phyloP scores from a whole-genome alignment of 2,329 filamentous ascomycete species.

The Aspergillus proliferans region DNA sequence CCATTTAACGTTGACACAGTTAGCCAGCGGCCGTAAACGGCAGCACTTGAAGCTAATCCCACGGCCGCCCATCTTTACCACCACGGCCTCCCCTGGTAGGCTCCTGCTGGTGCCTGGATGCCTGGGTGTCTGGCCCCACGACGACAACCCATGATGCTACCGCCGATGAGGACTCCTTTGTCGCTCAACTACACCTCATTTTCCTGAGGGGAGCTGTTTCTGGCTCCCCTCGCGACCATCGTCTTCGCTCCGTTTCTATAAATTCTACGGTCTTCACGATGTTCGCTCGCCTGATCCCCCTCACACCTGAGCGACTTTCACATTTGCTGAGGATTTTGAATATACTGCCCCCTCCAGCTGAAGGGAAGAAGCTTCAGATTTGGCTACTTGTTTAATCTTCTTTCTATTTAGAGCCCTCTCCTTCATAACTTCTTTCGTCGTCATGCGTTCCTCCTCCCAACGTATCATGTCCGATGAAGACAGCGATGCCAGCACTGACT shows the following conservation, averaged over 20 bases:
- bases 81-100: background rate
- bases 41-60: constrained; percentile 6
- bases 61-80: too few relatives aligned
- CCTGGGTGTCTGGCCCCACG: background rate
- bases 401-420: background rate
- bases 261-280: constrained; percentile 10
- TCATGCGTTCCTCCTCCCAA: constrained; percentile 3
- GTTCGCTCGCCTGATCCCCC: constrained; percentile 2
- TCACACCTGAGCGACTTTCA: constrained; percentile 7
- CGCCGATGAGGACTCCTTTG: constrained; percentile 5
- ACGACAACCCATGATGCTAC: background rate
- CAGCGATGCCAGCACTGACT: constrained; percentile 13
- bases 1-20: constrained; percentile 16
- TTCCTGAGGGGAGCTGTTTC: constrained; percentile 7
- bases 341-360: background rate
- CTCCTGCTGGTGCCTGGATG: constrained; percentile 2
- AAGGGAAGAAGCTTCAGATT: constrained; percentile 5
- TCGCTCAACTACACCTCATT: constrained; percentile 5
- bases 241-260: constrained; percentile 13
- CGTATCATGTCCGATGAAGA: constrained; percentile 10
- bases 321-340: constrained; percentile 1
- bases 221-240: constrained; percentile 8
- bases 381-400: constrained; percentile 4
- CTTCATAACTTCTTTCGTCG: constrained; percentile 1
- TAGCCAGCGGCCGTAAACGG: constrained; percentile 12